Percentiles rank a stretch among this genome's conserved stretches.
Conservation (phyloP, 164 flowering plant genomes). For the Santalum album region DNA sequence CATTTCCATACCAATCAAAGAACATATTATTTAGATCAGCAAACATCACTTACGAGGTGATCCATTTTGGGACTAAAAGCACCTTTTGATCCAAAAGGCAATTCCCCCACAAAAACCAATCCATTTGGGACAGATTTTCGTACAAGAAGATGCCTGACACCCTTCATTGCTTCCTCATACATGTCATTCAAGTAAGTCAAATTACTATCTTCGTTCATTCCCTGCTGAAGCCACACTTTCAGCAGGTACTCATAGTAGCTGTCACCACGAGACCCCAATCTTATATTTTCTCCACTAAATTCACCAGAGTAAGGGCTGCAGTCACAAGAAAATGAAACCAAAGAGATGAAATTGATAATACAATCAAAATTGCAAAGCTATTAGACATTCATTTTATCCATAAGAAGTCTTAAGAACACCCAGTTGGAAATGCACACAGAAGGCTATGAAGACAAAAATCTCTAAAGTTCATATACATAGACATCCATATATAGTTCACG, state of each 20-base stretch:
- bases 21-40: not conserved
- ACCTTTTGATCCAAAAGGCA: constrained; percentile 72
- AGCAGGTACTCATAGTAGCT: constrained; percentile 95
- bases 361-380: no score
- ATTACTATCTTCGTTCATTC: constrained; percentile 30
- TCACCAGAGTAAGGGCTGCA: constrained; percentile 85
- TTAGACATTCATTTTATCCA: no score
- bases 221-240: constrained; percentile 93
- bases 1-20: not conserved
- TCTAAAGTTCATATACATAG: no score
- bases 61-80: constrained; percentile 93
- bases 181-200: constrained; percentile 61
- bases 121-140: constrained; percentile 75
- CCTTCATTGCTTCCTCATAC: constrained; percentile 96
- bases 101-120: constrained; percentile 88
- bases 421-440: no score
- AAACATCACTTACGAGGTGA: constrained; percentile 64
- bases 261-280: constrained; percentile 98
- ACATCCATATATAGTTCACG: no score
- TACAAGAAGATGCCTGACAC: constrained; percentile 81
- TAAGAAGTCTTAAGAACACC: no score
- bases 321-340: constrained; percentile 6
- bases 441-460: no score
- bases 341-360: not conserved
- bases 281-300: constrained; percentile 83